Evolutionary conservation across 108 stramenopile genomes (phyloP).

Genomic region (Cyclotella atomus): DNA sequence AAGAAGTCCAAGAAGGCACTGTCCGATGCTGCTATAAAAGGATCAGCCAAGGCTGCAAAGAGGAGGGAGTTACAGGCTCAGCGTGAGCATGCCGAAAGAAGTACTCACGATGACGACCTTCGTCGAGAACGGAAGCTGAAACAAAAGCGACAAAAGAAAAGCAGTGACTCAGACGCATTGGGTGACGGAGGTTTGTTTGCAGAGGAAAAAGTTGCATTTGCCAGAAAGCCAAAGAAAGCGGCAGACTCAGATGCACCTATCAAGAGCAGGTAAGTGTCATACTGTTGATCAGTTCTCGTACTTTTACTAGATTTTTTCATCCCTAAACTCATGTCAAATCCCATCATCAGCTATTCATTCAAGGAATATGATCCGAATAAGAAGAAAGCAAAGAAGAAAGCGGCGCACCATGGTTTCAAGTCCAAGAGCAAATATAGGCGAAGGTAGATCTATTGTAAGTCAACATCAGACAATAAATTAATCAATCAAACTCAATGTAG

Average conservation of each 20-base stretch:
- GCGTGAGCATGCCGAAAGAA: conserved; percentile 42
- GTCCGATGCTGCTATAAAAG: conserved; percentile 55
- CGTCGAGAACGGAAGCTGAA: conserved; percentile 42
- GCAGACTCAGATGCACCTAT: conserved; percentile 35
- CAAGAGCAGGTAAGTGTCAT: conserved; percentile 37
- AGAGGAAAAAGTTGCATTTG: conserved; percentile 70
- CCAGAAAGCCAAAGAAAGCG: conserved; percentile 58
- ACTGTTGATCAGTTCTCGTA: neutral
- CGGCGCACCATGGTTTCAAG: conserved; percentile 72
- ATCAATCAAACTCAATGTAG: too few relatives aligned
- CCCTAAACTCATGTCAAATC: neutral
- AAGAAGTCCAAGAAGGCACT: conserved; percentile 48
- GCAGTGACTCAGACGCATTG: conserved; percentile 57
- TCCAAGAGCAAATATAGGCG: conserved; percentile 76
- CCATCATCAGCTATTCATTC: conserved; percentile 48
- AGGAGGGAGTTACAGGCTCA: conserved; percentile 39
- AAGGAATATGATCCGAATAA: conserved; percentile 63
- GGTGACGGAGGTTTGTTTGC: conserved; percentile 82
- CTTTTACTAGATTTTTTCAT: neutral
- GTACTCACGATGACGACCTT: conserved; percentile 49
- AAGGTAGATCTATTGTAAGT: conserved; percentile 40
- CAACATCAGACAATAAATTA: too few relatives aligned
- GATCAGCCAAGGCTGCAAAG: conserved; percentile 56
- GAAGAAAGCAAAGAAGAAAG: conserved; percentile 61
- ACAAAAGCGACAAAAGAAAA: conserved; percentile 51